These are phyloP conservation scores for Anacardium occidentale DNA, from an alignment of 345 rosid genomes.

Conservation along the genomic window DNA sequence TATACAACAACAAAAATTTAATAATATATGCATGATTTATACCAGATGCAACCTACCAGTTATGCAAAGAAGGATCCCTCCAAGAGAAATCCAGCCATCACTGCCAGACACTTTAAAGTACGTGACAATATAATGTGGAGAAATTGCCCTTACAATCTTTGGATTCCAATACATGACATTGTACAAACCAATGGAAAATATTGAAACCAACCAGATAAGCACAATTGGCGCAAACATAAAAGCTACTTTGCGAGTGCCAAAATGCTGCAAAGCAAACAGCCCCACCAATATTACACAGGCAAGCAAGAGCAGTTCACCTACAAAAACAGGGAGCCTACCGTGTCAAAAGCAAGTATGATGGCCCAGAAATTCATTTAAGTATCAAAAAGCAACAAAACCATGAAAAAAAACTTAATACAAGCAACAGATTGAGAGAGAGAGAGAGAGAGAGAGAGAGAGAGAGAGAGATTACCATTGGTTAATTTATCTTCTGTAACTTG, in stretches of 20 bases:
- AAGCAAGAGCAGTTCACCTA: slow-evolving; percentile 64
- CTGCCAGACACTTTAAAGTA: slow-evolving; percentile 66
- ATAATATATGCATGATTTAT: background rate
- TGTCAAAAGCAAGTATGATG: slow-evolving; percentile 3
- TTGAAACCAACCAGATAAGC: slow-evolving; percentile 73
- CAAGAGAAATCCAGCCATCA: slow-evolving; percentile 96
- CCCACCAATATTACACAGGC: slow-evolving; percentile 88
- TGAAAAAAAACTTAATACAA: slow-evolving; percentile 4
- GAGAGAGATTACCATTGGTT: slow-evolving; percentile 45
- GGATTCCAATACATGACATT: slow-evolving; percentile 79
- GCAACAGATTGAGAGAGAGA: background rate
- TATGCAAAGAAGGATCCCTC: slow-evolving; percentile 83
- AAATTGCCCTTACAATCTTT: slow-evolving; percentile 61
- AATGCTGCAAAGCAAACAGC: slow-evolving; percentile 91
- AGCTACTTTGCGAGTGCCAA: slow-evolving; percentile 86
- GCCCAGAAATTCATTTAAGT: background rate
- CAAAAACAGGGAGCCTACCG: slow-evolving; percentile 21
- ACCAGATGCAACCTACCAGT: slow-evolving; percentile 57
- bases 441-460: too few relatives aligned
- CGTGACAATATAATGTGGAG: slow-evolving; percentile 71
- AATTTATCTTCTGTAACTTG: slow-evolving; percentile 48
- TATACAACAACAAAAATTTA: background rate
- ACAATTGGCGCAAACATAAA: slow-evolving; percentile 89
- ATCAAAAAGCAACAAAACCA: background rate
- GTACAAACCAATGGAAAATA: slow-evolving; percentile 71